Conservation (phyloP, 208 protist genomes). For the Acanthamoeba lenticulata region DNA sequence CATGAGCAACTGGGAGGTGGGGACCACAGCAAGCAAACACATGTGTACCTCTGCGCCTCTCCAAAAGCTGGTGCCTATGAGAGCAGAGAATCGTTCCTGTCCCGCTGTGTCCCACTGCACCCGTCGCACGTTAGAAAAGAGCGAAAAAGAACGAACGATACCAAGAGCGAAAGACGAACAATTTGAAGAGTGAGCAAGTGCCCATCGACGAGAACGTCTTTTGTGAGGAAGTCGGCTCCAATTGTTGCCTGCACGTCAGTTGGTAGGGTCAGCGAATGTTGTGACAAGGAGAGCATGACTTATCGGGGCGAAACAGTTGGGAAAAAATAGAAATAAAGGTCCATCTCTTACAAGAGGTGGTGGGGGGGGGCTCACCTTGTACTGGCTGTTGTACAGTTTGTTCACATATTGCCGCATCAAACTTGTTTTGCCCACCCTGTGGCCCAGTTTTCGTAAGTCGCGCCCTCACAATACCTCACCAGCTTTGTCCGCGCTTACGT, state of each 20-base stretch:
- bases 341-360: background rate
- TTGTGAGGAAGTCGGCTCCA: background rate
- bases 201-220: conserved; percentile 5
- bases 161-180: background rate
- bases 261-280: too few species aligned
- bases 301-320: background rate
- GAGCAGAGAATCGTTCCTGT: conserved; percentile 81
- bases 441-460: too few species aligned
- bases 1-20: background rate
- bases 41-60: conserved; percentile 72
- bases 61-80: conserved; percentile 78
- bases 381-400: background rate
- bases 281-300: background rate
- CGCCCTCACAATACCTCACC: too few species aligned
- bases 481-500: too few species aligned
- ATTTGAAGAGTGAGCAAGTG: conserved; percentile 19
- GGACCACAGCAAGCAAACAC: too few species aligned
- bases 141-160: conserved; percentile 59
- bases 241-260: background rate
- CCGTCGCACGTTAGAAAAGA: background rate
- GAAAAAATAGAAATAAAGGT: background rate
- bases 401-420: background rate
- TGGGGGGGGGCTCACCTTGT: background rate
- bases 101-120: conserved; percentile 60
- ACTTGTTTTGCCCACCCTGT: conserved; percentile 17